These are phyloP conservation scores for Nyctanthes arbortristis DNA, from an alignment of 257 asterid genomes.

Conservation along the genomic window DNA sequence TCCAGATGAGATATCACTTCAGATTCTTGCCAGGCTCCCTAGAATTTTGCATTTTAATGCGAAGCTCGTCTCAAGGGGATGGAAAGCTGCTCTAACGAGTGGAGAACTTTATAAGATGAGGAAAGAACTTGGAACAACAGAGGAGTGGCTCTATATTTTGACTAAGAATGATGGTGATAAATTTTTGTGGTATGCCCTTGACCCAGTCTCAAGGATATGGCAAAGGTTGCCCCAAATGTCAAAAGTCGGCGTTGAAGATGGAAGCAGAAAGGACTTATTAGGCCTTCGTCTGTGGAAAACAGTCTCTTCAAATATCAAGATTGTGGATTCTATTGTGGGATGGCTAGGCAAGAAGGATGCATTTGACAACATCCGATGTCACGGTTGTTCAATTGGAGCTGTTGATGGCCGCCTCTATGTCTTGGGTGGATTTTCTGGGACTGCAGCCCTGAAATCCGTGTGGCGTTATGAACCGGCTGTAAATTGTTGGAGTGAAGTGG, in stretches of 20 bases:
- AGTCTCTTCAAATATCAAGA: slow-evolving; percentile 44
- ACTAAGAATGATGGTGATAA: slow-evolving; percentile 59
- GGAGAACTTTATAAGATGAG: slow-evolving; percentile 63
- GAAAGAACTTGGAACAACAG: slow-evolving; percentile 67
- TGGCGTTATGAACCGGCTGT: slow-evolving; percentile 74
- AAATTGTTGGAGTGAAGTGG: slow-evolving; percentile 71
- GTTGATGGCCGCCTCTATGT: slow-evolving; percentile 77
- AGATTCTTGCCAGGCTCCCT: slow-evolving; percentile 80
- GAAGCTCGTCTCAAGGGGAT: slow-evolving; percentile 65
- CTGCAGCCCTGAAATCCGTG: slow-evolving; percentile 54
- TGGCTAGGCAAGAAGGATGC: slow-evolving; percentile 68
- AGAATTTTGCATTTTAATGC: slow-evolving; percentile 51
- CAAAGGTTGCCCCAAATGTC: slow-evolving; percentile 84
- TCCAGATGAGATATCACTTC: slow-evolving; percentile 84
- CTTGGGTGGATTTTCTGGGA: slow-evolving; percentile 76
- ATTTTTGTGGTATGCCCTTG: slow-evolving; percentile 75
- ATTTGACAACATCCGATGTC: slow-evolving; percentile 65
- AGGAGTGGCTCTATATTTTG: slow-evolving; percentile 83
- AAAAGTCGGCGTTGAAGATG: slow-evolving; percentile 39
- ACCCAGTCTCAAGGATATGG: slow-evolving; percentile 69
- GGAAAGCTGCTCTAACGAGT: slow-evolving; percentile 71
- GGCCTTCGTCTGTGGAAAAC: slow-evolving; percentile 61
- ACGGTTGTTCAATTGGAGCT: slow-evolving; percentile 87
- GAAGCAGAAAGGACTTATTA: slow-evolving; percentile 40
- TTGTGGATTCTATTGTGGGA: slow-evolving; percentile 65